Base-by-base conservation (phyloP, 768 basidiomycete species). In the Suillus discolor region DNA sequence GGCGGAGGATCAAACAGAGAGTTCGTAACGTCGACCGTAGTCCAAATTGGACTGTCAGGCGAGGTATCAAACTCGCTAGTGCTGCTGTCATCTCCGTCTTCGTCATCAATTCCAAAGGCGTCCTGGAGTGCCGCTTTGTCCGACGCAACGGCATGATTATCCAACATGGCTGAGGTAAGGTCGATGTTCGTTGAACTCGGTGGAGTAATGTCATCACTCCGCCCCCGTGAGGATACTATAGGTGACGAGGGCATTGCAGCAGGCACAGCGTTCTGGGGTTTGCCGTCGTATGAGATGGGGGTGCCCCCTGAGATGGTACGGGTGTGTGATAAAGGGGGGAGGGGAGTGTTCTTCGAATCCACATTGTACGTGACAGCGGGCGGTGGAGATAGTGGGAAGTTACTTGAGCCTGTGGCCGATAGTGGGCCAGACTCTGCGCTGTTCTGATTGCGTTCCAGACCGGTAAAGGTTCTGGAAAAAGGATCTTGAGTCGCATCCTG, bases 291-390 rank as follows among this genome's bases (percentile, higher is more conserved):
- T 25, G 59, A 31, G 53, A 63, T 61, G n/a, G 62, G 16, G 11
- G 34, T 41, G 31, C 39, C 42, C 20, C 16, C 65, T 18, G 64
- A 44, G 31, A 63, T 59, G 2, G 63, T 42, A 57, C 61, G 67
- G 25, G 61, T 31, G 36, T 57, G 39, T n/a, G 65, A 51, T 12
- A 69, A 66, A 45, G 73, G 65, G 38, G 72, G 67, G 11, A 70
- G 47, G 36, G 44, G 25, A 18, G 57, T 3, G 9, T 8, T 28
- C 16, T 20, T 41, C 25, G 11, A 20, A 41, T 9, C 6, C 2
- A 41, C 23, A 9, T 18, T 41, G 25, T 2, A 28, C 39, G 57
- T 25, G 39, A 16, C 39, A 18, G 59, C 23, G 25, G 59, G 59
- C 3, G n/a, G 23, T 42, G 39, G 25, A 28, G 25, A 42, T 13